phyloP scores from a whole-genome alignment of 257 asterid species.

The Fraxinus cuspidata region DNA sequence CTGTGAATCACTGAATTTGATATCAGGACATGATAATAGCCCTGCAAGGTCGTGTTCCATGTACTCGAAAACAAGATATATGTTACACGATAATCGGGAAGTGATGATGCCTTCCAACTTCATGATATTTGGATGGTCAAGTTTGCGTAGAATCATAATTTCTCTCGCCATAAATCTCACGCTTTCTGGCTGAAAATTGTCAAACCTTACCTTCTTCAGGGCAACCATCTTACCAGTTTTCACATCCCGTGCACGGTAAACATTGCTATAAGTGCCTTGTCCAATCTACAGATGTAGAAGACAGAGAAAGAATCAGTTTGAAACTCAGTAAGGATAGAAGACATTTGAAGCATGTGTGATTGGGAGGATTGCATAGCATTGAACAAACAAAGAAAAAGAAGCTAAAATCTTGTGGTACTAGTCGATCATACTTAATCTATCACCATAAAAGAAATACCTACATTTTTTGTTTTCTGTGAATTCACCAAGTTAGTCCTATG shows the following conservation, averaged over 20 bases:
- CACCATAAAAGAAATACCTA: not conserved
- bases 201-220: constrained; percentile 88
- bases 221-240: constrained; percentile 81
- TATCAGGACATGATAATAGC: constrained; percentile 72
- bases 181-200: constrained; percentile 84
- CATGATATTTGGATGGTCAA: constrained; percentile 90
- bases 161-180: constrained; percentile 96
- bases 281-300: constrained; percentile 62
- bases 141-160: constrained; percentile 71
- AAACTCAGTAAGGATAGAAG: not conserved
- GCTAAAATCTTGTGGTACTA: not conserved
- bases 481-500: not conserved
- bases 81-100: constrained; percentile 64
- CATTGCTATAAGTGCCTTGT: constrained; percentile 94
- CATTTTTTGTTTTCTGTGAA: not conserved
- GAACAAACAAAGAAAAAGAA: not conserved
- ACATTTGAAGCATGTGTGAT: not conserved
- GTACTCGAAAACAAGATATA: constrained; percentile 93
- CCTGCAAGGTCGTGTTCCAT: constrained; percentile 99
- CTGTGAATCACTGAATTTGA: constrained; percentile 90
- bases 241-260: constrained; percentile 75
- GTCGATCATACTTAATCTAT: not conserved
- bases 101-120: constrained; percentile 94
- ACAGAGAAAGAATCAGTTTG: not conserved
- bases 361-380: not conserved